Evolutionary conservation across 2,329 filamentous ascomycete species (phyloP), one percentile per base, ranked within the genome.

Genomic region (Pseudocercospora macadamiae): DNA sequence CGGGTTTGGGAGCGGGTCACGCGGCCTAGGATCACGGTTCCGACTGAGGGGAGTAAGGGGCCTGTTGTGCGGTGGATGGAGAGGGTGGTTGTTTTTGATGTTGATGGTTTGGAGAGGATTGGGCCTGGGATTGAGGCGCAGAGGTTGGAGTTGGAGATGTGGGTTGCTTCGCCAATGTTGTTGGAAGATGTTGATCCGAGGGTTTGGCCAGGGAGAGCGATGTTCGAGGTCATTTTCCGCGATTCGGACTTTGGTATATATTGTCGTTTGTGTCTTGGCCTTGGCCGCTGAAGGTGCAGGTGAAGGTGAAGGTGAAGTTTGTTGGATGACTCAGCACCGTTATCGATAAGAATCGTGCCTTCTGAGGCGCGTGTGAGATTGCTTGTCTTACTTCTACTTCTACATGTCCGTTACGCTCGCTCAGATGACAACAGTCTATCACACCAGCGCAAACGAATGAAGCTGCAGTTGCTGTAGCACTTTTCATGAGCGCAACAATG

Each of bases 1-100:
- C 89, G 86, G 47, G 90, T 89, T 74, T 90, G 89, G 57, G 97
- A 88, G 48, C 93, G 88, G 32, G 91, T 91, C 37, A 99, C 90
- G 32, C 89, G 86, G 64, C 90, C 92, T 36, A 99, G 84, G 36
- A 97, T 91, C 14, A 87, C 81, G 67, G 89, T 89, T 70, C 87
- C 85, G 37, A 97, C 90, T 66, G 90, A 86, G 1, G 95, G 95
- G 6, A 97, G 93, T 8, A 97, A 85, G 73, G 91, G 89, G 61
- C 85, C 84, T 73, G 84, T 85, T 67, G 78, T 73, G 14, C 72
- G 71, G 7, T 65, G 58, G 59, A 79, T 71, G 3, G 72, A 77
- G 67, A 76, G 67, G 68, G 73, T 72, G 14, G 77, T 69, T 28
- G 88, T 83, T 6, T 84, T 86, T 18, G 78, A 69, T 3, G 89